A percentile compares a stretch with the other conserved stretches of the same genome.
Conservation (phyloP, 2,329 filamentous ascomycete genomes). For the Stromatinia cepivora region DNA sequence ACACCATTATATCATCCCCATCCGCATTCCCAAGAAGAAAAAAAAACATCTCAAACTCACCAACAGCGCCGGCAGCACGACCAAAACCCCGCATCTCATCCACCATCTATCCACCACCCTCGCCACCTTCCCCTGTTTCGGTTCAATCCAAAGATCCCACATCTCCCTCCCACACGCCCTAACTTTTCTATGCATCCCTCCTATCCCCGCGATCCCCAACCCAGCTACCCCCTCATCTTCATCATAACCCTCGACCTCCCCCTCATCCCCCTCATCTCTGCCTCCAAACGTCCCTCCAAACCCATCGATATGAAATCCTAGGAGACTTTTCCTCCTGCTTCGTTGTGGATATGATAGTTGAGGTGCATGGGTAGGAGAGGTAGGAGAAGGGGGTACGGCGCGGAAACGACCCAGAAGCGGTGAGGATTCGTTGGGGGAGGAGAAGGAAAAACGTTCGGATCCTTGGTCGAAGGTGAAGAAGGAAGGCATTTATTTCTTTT, state of each 20-base stretch:
- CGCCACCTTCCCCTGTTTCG: slow-evolving; percentile 58
- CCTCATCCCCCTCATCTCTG: slow-evolving; percentile 42
- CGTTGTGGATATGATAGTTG: not conserved
- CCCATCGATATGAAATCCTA: slow-evolving; percentile 48
- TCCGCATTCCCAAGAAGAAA: not conserved
- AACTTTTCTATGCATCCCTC: slow-evolving; percentile 33
- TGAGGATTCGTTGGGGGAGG: slow-evolving; percentile 53
- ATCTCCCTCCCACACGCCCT: slow-evolving; percentile 38
- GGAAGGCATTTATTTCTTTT: slow-evolving; percentile 52
- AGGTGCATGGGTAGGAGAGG: not conserved
- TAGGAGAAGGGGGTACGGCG: slow-evolving; percentile 54
- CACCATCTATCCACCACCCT: slow-evolving; percentile 63
- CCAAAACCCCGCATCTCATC: slow-evolving; percentile 60
- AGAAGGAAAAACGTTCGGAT: slow-evolving; percentile 55
- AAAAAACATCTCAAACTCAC: slow-evolving; percentile 46
- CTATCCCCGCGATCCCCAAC: slow-evolving; percentile 22
- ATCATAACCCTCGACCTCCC: slow-evolving; percentile 34
- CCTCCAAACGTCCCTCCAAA: slow-evolving; percentile 41
- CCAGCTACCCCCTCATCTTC: slow-evolving; percentile 26
- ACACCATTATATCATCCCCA: not conserved
- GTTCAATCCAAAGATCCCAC: slow-evolving; percentile 60
- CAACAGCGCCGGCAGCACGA: slow-evolving; percentile 60
- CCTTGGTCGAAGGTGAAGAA: slow-evolving; percentile 70
- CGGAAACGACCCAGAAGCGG: slow-evolving; percentile 66
- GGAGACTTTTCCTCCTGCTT: slow-evolving; percentile 44